These are phyloP conservation scores for Auriscalpium orientale DNA, from an alignment of 768 basidiomycete species.

Conservation along the genomic window DNA sequence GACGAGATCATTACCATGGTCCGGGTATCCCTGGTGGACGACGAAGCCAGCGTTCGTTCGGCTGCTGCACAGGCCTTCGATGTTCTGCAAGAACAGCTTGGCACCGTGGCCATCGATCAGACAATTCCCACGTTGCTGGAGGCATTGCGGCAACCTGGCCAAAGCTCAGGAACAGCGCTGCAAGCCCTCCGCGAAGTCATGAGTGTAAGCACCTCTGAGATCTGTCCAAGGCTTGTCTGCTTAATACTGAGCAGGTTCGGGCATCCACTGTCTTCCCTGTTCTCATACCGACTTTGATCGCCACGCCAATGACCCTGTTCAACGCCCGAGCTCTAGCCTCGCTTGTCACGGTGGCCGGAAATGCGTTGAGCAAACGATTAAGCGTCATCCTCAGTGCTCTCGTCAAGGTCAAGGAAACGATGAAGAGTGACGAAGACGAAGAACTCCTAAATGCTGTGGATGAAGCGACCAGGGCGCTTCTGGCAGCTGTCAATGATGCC, in stretches of 20 bases:
- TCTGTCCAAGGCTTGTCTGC: neutral
- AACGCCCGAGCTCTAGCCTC: conserved; percentile 88
- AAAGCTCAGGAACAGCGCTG: conserved; percentile 90
- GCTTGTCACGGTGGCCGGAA: conserved; percentile 89
- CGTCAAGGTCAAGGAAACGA: conserved; percentile 67
- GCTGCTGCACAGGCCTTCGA: conserved; percentile 91
- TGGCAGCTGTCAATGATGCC: conserved; percentile 72
- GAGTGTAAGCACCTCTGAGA: conserved; percentile 48
- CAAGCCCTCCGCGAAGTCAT: conserved; percentile 92
- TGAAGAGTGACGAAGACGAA: conserved; percentile 44
- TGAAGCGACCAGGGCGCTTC: conserved; percentile 66
- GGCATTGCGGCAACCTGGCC: conserved; percentile 88
- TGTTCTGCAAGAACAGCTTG: conserved; percentile 85
- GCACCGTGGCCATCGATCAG: conserved; percentile 87
- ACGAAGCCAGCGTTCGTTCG: conserved; percentile 74
- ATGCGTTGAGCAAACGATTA: conserved; percentile 78
- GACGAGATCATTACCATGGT: conserved; percentile 83
- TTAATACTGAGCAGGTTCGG: conserved; percentile 54
- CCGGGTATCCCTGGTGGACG: conserved; percentile 79
- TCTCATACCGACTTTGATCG: conserved; percentile 86
- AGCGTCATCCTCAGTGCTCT: conserved; percentile 73
- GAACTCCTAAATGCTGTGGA: conserved; percentile 65
- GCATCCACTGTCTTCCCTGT: conserved; percentile 96
- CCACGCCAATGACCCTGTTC: conserved; percentile 88
- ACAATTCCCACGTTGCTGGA: conserved; percentile 93